A percentile compares a stretch with the other conserved stretches of the same genome.
Evolutionary conservation across 176 grass and related monocot genomes (phyloP).

Genomic region (Ensete glaucum): DNA sequence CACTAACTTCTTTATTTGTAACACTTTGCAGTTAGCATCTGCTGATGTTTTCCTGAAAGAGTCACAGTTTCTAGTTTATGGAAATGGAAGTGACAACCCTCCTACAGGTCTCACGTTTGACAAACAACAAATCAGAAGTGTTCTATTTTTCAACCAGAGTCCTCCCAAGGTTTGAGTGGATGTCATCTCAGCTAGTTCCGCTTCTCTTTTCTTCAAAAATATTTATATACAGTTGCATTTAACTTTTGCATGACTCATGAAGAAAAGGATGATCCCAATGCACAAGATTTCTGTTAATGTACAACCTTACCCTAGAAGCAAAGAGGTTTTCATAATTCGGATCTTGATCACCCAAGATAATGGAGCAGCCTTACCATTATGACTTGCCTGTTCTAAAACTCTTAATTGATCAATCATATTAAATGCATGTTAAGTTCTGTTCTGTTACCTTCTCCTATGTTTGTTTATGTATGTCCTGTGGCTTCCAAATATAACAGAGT

Average conservation of each 20-base stretch:
- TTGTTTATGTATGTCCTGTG: too few species aligned
- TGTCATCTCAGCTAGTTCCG: background rate
- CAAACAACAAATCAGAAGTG: conserved; percentile 75
- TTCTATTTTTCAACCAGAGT: conserved; percentile 82
- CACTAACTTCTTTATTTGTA: conserved; percentile 13
- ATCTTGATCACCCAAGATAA: too few species aligned
- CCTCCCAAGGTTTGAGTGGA: conserved; percentile 56
- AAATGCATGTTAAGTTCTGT: background rate
- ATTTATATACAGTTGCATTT: background rate
- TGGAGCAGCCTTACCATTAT: too few species aligned
- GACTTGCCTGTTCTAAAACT: background rate
- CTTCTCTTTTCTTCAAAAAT: background rate
- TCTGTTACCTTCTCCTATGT: too few species aligned
- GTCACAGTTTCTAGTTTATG: conserved; percentile 61
- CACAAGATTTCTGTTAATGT: too few species aligned
- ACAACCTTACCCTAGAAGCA: too few species aligned
- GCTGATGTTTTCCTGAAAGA: conserved; percentile 97
- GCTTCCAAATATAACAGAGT: too few species aligned
- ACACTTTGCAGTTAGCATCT: conserved; percentile 60
- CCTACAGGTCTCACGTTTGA: conserved; percentile 84
- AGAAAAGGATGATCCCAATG: too few species aligned
- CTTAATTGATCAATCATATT: background rate
- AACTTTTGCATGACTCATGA: background rate
- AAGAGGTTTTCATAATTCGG: too few species aligned
- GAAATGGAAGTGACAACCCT: conserved; percentile 91